Evolutionary conservation across 1,284 basidiomycete species (phyloP).

Genomic region (Salmacisia buchloeana): DNA sequence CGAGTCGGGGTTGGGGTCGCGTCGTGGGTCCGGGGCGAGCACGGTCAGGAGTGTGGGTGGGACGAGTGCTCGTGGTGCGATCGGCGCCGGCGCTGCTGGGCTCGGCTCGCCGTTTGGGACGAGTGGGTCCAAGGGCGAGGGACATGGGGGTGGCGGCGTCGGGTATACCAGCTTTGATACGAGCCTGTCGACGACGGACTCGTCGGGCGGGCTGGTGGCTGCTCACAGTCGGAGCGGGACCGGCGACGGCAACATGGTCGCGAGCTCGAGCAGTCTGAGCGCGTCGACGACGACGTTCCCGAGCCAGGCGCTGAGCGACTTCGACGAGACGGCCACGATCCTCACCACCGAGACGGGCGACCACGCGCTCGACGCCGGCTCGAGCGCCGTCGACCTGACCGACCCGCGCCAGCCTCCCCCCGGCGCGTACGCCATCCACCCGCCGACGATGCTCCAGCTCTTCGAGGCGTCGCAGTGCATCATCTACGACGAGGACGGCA

Average conservation of each 20-base stretch:
- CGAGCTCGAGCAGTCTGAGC: not conserved
- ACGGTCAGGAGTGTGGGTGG: not conserved
- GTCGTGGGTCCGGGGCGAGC: not conserved
- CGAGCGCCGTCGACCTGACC: not conserved
- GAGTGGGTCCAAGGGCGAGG: too few species aligned
- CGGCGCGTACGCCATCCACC: slow-evolving; percentile 29
- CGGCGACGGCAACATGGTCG: not conserved
- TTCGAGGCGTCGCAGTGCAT: slow-evolving; percentile 61
- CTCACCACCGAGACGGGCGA: not conserved
- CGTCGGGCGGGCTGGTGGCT: too few species aligned
- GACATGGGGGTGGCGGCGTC: not conserved
- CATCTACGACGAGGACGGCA: slow-evolving; percentile 65
- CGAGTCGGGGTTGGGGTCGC: not conserved
- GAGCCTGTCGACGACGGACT: not conserved
- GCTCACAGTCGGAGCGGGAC: too few species aligned
- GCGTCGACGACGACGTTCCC: slow-evolving; percentile 1
- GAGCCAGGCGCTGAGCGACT: not conserved
- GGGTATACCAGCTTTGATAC: not conserved
- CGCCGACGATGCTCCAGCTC: slow-evolving; percentile 52
- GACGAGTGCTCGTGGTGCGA: not conserved
- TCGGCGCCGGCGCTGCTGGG: too few species aligned
- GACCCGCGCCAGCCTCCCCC: not conserved
- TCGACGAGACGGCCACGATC: not conserved
- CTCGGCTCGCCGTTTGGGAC: too few species aligned
- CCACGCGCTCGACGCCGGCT: too few species aligned